A percentile compares a stretch with the other conserved stretches of the same genome.
Evolutionary conservation across 2,329 filamentous ascomycete species (phyloP).

Genomic region (Talaromyces rugulosus): DNA sequence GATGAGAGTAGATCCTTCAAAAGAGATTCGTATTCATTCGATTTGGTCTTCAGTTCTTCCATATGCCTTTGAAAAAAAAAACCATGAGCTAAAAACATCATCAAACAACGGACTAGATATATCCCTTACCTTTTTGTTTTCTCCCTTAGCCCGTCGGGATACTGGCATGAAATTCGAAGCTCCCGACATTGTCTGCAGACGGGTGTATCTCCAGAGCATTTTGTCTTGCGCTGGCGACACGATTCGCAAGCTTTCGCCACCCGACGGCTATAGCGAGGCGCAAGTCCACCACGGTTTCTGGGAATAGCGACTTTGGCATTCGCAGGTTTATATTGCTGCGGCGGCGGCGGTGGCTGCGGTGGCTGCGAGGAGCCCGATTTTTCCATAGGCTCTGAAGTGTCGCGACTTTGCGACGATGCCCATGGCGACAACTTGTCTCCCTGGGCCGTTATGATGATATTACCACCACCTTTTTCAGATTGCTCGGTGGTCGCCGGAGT

Average conservation of each 20-base stretch:
- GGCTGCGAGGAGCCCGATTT: neutral
- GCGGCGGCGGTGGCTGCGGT: neutral
- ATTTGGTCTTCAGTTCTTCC: conserved; percentile 28
- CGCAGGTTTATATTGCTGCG: neutral
- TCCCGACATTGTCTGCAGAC: conserved; percentile 38
- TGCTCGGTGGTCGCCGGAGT: neutral
- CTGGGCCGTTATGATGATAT: neutral
- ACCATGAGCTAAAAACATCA: neutral
- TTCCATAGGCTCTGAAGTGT: conserved; percentile 2
- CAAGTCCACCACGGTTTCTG: conserved; percentile 15
- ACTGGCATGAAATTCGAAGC: conserved; percentile 33
- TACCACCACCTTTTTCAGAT: neutral
- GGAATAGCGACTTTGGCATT: conserved; percentile 30
- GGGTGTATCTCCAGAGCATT: conserved; percentile 41
- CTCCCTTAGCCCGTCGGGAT: conserved; percentile 38
- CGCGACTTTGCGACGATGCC: conserved; percentile 5
- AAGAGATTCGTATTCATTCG: conserved; percentile 35
- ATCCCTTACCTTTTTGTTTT: conserved; percentile 31
- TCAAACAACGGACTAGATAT: neutral
- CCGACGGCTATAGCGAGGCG: conserved; percentile 22
- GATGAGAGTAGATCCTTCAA: conserved; percentile 30
- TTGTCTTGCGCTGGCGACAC: conserved; percentile 40
- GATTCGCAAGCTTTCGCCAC: conserved; percentile 39
- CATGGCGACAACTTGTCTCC: neutral
- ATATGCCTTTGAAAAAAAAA: conserved; percentile 21